Conservation (phyloP, 495 filamentous ascomycete genomes). For the Talaromyces wortmannii region DNA sequence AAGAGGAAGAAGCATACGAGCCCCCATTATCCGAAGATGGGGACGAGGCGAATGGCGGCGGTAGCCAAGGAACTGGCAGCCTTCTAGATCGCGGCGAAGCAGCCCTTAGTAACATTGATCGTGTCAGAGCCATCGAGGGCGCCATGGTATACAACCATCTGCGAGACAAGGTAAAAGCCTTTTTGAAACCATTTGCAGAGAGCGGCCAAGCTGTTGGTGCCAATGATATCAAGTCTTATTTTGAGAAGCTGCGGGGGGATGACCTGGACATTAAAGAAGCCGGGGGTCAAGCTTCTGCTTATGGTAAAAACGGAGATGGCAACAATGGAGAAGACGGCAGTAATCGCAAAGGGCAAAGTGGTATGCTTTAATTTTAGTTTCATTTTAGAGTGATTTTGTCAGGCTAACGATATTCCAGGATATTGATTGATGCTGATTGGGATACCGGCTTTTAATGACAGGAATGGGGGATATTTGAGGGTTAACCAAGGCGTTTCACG, state of each 20-base stretch:
- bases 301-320: constrained; percentile 10
- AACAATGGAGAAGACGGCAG: constrained; percentile 13
- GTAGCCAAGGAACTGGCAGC: constrained; percentile 60
- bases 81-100: constrained; percentile 85
- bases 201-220: constrained; percentile 77
- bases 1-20: constrained; percentile 90
- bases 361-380: constrained; percentile 11
- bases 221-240: constrained; percentile 93
- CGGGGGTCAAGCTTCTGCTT: constrained; percentile 24
- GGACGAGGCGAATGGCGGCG: constrained; percentile 29
- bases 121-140: constrained; percentile 89
- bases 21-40: constrained; percentile 69
- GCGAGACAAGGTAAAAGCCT: constrained; percentile 87
- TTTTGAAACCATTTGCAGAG: constrained; percentile 89
- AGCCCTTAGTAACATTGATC: constrained; percentile 81
- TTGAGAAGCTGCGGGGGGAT: constrained; percentile 88
- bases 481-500: too few relatives aligned
- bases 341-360: constrained; percentile 29
- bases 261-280: constrained; percentile 49
- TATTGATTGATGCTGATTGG: not conserved
- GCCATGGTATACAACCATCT: constrained; percentile 96
- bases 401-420: not conserved
- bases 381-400: not conserved
- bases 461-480: not conserved
- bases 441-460: not conserved